Base-by-base conservation (phyloP, 176 grass and related monocot genomes). In the Leersia perrieri region DNA sequence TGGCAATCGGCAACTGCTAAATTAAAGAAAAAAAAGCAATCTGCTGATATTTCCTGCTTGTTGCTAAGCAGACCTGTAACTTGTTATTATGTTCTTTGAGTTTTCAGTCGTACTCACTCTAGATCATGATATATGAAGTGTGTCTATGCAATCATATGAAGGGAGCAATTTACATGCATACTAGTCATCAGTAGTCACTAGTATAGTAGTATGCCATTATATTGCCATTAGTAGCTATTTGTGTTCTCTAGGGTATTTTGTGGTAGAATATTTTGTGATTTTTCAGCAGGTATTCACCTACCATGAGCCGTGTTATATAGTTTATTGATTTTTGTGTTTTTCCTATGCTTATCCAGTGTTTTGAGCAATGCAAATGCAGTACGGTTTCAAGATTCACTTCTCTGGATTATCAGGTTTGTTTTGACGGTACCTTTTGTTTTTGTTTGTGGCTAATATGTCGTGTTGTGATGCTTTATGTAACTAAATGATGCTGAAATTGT, bases 321-420 rank as follows among this genome's bases (percentile, higher is more conserved):
- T 72, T 85, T 11, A 80, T 72, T 88, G 64, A 73, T 61, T 88
- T 7, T 23, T 23, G 7, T 57, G 2, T 18, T 58, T 78, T 42
- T 85, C 72, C 45, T 49, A 71, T 83, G 47, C 34, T 72, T 62
- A 41, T 85, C 79, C 84, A 97, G 94, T 86, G 77, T 80, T 41
- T 90, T 94, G 82, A 87, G 62, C 92, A 84, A 91, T 84, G 86
- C 87, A 60, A 87, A 86, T 82, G 55, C 85, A 77, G 68, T 90
- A 61, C 83, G 89, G 74, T 90, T 87, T 66, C 87, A 97, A 63
- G 94, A 97, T 51, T 82, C 92, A 49, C 77, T 94, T 78, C 84
- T 97, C 51, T 97, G 94, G 94, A 85, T 89, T 79, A 77, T 94
- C 80, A 89, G 87, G 94, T 93, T 87, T 85, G 78, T 67, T 87